Evolutionary conservation across 768 basidiomycete genomes (phyloP), one percentile per base, ranked within the genome.

Genomic region (Xerocomus spinulosus): DNA sequence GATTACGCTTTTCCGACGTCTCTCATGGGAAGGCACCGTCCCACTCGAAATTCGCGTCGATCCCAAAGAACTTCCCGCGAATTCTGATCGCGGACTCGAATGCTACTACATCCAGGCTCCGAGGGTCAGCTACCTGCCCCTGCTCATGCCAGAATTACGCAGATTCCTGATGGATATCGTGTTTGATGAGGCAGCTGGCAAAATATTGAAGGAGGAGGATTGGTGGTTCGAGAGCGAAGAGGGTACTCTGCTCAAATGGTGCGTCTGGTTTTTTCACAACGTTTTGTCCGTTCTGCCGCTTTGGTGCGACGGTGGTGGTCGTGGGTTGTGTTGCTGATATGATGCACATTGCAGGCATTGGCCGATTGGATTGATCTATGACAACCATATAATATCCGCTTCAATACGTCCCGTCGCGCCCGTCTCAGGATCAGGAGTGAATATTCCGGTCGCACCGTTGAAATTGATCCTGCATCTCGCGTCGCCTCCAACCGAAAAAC

Each of bases 161-260:
- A 79, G 83, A 57, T 92, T 92, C 68, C 76, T 98, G 52, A 83
- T 89, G 74, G 90, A 96, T 54, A 83, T 97, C 46, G 89, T 94
- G 12, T 85, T 97, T 59, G 92, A 96, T 61, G 92, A 95, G 59
- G 76, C 80, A 29, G 83, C 85, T 25, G 82, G 82, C 5, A 83
- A 83, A 51, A 58, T 75, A 9, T 69, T 94, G 50, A 87, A 87
- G 61, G 90, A 93, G 55, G 87, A 90, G 48, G 88, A 94, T 44
- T 92, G 95, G 89, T 98, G 95, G 96, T 96, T 99, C 66, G 92
- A 96, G 68, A 87, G 83, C 52, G 87, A 88, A 44, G 86, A 83
- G 55, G 89, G 90, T 25, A 79, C 76, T 6, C 62, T 88, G 41
- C 75, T 94, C 58, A 91, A 92, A 70, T 97, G 95, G 95, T 95